Evolutionary conservation across 371 early-diverging fungal species (phyloP).

Genomic region (Mucor saturninus): DNA sequence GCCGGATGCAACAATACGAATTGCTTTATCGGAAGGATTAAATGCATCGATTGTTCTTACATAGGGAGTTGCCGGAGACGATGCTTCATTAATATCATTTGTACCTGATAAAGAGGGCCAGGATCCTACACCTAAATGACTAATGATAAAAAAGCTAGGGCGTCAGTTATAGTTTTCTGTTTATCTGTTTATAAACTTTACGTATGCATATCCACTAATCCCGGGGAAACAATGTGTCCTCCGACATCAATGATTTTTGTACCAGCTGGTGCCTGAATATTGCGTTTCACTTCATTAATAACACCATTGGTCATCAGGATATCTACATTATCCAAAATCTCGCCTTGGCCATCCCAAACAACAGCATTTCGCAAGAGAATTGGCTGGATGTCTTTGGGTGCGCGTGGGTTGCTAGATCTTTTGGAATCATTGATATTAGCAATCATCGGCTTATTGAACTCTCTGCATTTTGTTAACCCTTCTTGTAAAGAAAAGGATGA

Average conservation of each 20-base stretch:
- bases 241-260: constrained; percentile 60
- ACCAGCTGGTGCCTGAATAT: constrained; percentile 27
- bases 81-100: constrained; percentile 71
- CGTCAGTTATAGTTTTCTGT: neutral
- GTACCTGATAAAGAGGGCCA: constrained; percentile 65
- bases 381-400: constrained; percentile 16
- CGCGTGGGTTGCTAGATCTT: constrained; percentile 7
- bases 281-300: constrained; percentile 46
- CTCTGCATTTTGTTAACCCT: constrained; percentile 21
- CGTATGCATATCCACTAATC: constrained; percentile 81
- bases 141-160: constrained; percentile 3
- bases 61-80: constrained; percentile 62
- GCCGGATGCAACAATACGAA: constrained; percentile 72
- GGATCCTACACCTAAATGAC: constrained; percentile 64
- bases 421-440: neutral
- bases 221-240: constrained; percentile 73
- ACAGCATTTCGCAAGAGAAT: constrained; percentile 55
- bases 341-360: constrained; percentile 65
- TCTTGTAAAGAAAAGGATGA: constrained; percentile 2
- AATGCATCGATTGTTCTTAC: constrained; percentile 63
- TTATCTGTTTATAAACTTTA: constrained; percentile 25
- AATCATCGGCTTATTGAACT: constrained; percentile 63
- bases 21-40: constrained; percentile 66
- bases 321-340: constrained; percentile 51
- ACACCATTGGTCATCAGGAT: constrained; percentile 56